Conservation (phyloP, 2,329 filamentous ascomycete genomes). For the Fusarium austroafricanum region DNA sequence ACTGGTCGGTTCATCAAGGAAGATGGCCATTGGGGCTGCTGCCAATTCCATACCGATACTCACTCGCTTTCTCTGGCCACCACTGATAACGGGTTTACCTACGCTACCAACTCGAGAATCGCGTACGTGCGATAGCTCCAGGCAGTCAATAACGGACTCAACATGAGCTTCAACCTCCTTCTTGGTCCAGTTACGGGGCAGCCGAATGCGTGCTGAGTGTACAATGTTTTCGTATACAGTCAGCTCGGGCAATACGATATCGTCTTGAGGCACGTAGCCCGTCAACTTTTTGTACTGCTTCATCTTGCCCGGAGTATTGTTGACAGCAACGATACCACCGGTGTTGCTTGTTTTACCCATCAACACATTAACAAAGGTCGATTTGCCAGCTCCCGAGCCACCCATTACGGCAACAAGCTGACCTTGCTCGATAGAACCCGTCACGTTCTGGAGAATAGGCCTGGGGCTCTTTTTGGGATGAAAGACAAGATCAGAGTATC, state of each 20-base stretch:
- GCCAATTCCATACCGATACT: slow-evolving; percentile 70
- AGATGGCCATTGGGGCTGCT: slow-evolving; percentile 66
- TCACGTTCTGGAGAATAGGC: slow-evolving; percentile 64
- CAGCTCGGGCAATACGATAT: slow-evolving; percentile 68
- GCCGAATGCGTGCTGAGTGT: slow-evolving; percentile 66
- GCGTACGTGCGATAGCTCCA: slow-evolving; percentile 64
- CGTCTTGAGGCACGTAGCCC: slow-evolving; percentile 71
- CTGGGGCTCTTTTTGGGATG: slow-evolving; percentile 58
- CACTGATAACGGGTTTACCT: slow-evolving; percentile 63
- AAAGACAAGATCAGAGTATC: slow-evolving; percentile 62
- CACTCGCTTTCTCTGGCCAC: slow-evolving; percentile 68
- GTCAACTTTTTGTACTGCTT: slow-evolving; percentile 68
- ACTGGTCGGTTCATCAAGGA: slow-evolving; percentile 66
- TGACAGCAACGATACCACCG: slow-evolving; percentile 63
- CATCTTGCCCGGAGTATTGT: slow-evolving; percentile 61
- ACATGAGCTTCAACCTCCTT: slow-evolving; percentile 64
- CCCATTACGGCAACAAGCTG: slow-evolving; percentile 70
- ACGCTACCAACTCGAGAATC: slow-evolving; percentile 64
- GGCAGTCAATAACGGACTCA: slow-evolving; percentile 66
- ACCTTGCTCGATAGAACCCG: slow-evolving; percentile 64
- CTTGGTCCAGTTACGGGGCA: slow-evolving; percentile 64
- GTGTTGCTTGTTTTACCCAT: slow-evolving; percentile 68
- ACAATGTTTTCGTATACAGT: slow-evolving; percentile 72
- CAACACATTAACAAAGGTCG: slow-evolving; percentile 70
- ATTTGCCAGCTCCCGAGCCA: slow-evolving; percentile 69